These are phyloP conservation scores for Toxicodendron radicans DNA, from an alignment of 345 rosid genomes.

Conservation along the genomic window DNA sequence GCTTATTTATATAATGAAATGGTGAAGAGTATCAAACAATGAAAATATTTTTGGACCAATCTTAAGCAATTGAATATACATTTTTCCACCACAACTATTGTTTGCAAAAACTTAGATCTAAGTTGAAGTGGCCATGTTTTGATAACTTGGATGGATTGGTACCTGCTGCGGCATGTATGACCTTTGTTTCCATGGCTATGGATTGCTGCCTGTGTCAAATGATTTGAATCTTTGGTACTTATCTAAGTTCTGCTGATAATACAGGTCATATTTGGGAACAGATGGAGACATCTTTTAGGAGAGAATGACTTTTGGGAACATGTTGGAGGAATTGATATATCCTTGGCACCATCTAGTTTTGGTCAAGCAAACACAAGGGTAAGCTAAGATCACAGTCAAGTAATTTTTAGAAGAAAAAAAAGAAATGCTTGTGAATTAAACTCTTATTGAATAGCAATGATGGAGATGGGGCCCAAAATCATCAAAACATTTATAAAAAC, in stretches of 20 bases:
- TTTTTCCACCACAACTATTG: not conserved
- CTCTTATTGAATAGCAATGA: not conserved
- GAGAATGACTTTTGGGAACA: conserved; percentile 94
- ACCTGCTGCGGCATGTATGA: not conserved
- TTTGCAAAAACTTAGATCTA: not conserved
- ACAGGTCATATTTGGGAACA: conserved; percentile 91
- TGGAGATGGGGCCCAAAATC: not conserved
- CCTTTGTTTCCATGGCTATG: not conserved
- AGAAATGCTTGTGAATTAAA: conserved; percentile 4
- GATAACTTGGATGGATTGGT: not conserved
- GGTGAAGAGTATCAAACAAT: conserved; percentile 7
- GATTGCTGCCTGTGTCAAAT: not conserved
- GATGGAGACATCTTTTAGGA: conserved; percentile 96
- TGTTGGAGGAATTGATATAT: conserved; percentile 89
- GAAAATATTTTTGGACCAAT: not conserved
- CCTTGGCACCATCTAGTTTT: conserved; percentile 89
- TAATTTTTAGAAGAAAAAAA: not conserved
- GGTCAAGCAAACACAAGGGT: conserved; percentile 95
- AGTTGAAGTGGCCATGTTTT: not conserved
- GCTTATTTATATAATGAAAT: not conserved
- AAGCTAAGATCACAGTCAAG: conserved; percentile 6
- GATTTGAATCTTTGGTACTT: not conserved
- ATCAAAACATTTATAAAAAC: not conserved
- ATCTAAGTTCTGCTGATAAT: conserved; percentile 21
- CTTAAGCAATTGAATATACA: not conserved